Evolutionary conservation across 345 rosid species (phyloP).

Genomic region (Melaleuca quinquenervia): DNA sequence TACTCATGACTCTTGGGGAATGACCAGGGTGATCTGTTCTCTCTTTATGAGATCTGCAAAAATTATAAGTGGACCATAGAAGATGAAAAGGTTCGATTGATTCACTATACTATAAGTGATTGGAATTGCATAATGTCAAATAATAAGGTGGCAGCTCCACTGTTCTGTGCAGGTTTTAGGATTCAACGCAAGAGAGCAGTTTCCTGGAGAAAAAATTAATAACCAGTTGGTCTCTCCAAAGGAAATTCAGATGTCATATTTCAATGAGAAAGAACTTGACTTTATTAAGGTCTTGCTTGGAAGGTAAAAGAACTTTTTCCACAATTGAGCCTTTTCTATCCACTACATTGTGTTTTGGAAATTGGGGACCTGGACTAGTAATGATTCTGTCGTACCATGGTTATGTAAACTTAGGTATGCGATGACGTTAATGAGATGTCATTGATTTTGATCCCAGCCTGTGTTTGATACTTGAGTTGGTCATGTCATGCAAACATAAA

Average conservation of each 20-base stretch:
- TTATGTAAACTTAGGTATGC: not conserved
- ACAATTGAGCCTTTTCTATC: not conserved
- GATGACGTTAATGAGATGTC: not conserved
- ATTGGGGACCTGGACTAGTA: not conserved
- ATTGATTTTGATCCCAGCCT: not conserved
- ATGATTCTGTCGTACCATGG: not conserved
- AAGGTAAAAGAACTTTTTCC: slow-evolving; percentile 37
- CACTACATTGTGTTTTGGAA: slow-evolving; percentile 1
- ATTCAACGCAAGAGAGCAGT: slow-evolving; percentile 18
- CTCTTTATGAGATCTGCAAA: slow-evolving; percentile 73
- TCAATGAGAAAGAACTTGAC: slow-evolving; percentile 33
- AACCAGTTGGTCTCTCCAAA: slow-evolving; percentile 11
- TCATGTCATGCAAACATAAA: not conserved
- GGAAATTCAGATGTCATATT: slow-evolving; percentile 12
- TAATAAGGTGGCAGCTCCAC: not conserved
- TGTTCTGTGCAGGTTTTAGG: slow-evolving; percentile 45
- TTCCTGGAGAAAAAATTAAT: slow-evolving; percentile 12
- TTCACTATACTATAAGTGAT: not conserved
- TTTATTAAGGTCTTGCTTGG: slow-evolving; percentile 58
- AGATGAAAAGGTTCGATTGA: slow-evolving; percentile 54
- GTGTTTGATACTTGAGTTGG: not conserved
- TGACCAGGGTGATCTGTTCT: slow-evolving; percentile 67
- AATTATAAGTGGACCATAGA: slow-evolving; percentile 62
- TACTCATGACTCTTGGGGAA: not conserved
- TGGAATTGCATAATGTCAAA: not conserved